Percentiles rank a stretch among this genome's conserved stretches.
Conservation (phyloP, 1,139 yeast species). For the Nadsonia commutata region DNA sequence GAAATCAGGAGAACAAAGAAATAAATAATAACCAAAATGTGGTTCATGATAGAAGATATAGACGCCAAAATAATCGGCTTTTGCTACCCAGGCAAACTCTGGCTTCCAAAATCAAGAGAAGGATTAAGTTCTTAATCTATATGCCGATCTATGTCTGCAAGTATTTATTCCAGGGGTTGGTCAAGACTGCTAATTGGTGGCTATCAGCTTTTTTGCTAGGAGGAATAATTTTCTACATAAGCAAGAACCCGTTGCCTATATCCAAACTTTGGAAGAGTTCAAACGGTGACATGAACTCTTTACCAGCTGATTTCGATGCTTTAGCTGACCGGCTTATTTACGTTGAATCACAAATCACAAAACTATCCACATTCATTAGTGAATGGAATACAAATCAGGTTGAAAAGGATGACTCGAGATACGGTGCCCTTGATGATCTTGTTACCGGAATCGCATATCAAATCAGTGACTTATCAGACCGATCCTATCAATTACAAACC, state of each 20-base stretch:
- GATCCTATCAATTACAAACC: not conserved
- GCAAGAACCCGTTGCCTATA: too few relatives aligned
- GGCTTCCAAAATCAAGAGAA: too few relatives aligned
- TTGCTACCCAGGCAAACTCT: too few relatives aligned
- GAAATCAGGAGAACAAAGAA: not conserved
- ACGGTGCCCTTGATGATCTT: not conserved
- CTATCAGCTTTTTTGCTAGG: too few relatives aligned
- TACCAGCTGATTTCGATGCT: not conserved
- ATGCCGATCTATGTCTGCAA: too few relatives aligned
- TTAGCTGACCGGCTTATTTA: not conserved
- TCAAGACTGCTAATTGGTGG: too few relatives aligned
- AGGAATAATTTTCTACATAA: too few relatives aligned
- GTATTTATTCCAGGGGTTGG: too few relatives aligned
- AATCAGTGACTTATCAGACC: not conserved
- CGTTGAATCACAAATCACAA: not conserved
- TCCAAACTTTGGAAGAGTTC: too few relatives aligned
- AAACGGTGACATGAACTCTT: too few relatives aligned
- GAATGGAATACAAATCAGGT: not conserved
- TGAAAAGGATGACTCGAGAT: not conserved
- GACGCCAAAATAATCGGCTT: slow-evolving; percentile 1
- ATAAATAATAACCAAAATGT: not conserved
- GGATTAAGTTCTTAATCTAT: too few relatives aligned
- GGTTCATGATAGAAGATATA: not conserved
- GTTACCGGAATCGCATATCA: not conserved
- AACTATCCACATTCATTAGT: not conserved